phyloP scores from a whole-genome alignment of 2,329 filamentous ascomycete genomes.

The Polytolypa hystricis region DNA sequence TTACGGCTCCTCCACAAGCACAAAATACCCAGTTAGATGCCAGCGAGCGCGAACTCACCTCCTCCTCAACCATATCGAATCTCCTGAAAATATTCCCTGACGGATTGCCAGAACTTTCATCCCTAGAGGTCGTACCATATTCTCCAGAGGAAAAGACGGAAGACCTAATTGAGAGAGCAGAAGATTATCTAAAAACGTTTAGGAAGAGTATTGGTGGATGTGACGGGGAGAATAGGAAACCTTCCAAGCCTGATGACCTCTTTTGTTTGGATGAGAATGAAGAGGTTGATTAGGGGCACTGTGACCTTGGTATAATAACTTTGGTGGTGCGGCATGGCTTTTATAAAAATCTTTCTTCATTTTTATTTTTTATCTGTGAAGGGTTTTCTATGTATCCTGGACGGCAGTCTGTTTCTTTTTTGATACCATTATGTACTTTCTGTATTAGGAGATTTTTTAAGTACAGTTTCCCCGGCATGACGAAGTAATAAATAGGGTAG shows the following conservation, averaged over 20 bases:
- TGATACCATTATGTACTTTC: too few species aligned
- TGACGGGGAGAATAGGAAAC: slow-evolving; percentile 25
- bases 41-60: slow-evolving; percentile 21
- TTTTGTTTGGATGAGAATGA: slow-evolving; percentile 47
- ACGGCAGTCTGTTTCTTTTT: too few species aligned
- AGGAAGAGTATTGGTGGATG: slow-evolving; percentile 59
- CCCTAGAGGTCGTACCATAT: slow-evolving; percentile 53
- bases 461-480: too few species aligned
- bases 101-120: slow-evolving; percentile 36
- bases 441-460: too few species aligned
- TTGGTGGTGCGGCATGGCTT: too few species aligned
- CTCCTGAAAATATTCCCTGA: slow-evolving; percentile 37
- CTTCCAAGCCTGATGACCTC: slow-evolving; percentile 44
- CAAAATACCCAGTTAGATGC: slow-evolving; percentile 2
- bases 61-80: slow-evolving; percentile 37
- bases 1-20: slow-evolving; percentile 6
- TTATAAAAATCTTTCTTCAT: too few species aligned
- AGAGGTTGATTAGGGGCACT: slow-evolving; percentile 2
- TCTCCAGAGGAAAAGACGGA: slow-evolving; percentile 28
- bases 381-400: too few species aligned
- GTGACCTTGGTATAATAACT: too few species aligned
- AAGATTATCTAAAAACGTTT: slow-evolving; percentile 49
- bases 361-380: too few species aligned
- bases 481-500: too few species aligned
- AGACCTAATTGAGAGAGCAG: slow-evolving; percentile 31